These are phyloP conservation scores for Solanum boliviense DNA, from an alignment of 257 asterid species.

Conservation along the genomic window DNA sequence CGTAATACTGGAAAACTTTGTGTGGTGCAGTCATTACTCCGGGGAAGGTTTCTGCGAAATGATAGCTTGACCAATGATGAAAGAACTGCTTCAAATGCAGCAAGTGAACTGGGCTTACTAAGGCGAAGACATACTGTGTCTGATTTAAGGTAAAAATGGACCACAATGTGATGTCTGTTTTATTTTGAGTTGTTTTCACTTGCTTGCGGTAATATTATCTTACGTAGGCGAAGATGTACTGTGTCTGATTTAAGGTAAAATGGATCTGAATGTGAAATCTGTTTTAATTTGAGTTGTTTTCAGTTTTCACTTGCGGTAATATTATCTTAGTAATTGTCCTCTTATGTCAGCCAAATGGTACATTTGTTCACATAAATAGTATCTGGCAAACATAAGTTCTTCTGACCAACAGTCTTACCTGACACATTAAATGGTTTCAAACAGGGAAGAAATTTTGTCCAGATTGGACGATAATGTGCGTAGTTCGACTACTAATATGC, in stretches of 20 bases:
- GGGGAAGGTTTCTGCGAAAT: conserved; percentile 70
- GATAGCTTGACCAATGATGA: conserved; percentile 33
- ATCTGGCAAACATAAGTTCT: neutral
- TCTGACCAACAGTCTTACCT: neutral
- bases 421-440: neutral
- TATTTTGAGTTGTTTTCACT: neutral
- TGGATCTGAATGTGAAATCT: neutral
- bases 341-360: neutral
- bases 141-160: conserved; percentile 52
- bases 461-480: conserved; percentile 36
- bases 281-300: neutral
- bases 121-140: conserved; percentile 72
- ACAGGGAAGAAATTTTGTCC: conserved; percentile 82
- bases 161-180: neutral
- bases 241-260: conserved; percentile 78
- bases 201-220: neutral
- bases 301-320: neutral
- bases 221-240: conserved; percentile 41
- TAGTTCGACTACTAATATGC: conserved; percentile 15
- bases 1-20: neutral
- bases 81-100: conserved; percentile 47
- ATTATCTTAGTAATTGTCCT: neutral
- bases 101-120: conserved; percentile 63
- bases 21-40: conserved; percentile 57
- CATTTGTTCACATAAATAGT: neutral